A percentile compares a stretch with the other conserved stretches of the same genome.
phyloP scores from a whole-genome alignment of 2,329 filamentous ascomycete species.

The Pleurostoma richardsiae region DNA sequence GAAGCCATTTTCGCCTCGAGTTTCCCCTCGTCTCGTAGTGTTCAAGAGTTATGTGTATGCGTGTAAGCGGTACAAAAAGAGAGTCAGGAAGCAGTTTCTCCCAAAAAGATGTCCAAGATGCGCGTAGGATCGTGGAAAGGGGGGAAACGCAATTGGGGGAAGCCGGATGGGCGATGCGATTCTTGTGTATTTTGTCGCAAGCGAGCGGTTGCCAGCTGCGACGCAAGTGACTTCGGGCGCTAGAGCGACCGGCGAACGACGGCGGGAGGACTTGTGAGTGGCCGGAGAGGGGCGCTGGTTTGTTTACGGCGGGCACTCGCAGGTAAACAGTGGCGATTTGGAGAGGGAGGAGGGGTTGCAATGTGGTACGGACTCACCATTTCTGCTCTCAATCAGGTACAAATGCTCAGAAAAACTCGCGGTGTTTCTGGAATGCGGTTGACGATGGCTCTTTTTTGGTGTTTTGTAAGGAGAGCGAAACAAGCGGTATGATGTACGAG shows the following conservation, averaged over 20 bases:
- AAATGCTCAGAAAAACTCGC: no score
- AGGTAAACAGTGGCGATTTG: not conserved
- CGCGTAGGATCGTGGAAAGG: not conserved
- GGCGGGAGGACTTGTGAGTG: not conserved
- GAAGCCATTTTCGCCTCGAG: conserved; percentile 33
- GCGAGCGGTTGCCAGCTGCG: not conserved
- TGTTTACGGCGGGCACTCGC: not conserved
- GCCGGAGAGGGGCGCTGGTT: not conserved
- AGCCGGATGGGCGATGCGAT: not conserved
- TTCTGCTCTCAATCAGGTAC: not conserved
- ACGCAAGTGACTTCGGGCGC: conserved; percentile 5
- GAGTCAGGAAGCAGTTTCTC: no score
- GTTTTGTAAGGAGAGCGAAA: not conserved
- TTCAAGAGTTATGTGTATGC: no score
- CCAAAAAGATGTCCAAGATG: no score
- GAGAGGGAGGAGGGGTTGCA: not conserved
- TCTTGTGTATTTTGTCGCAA: not conserved
- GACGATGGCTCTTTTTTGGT: not conserved
- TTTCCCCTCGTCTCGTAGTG: no score
- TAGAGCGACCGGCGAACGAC: not conserved
- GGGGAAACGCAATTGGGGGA: not conserved
- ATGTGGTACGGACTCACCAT: not conserved
- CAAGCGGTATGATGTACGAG: not conserved
- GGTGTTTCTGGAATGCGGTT: not conserved
- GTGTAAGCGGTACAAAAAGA: no score